A percentile compares a stretch with the other conserved stretches of the same genome.
These are phyloP conservation scores for Pogostemon cablin DNA, from an alignment of 257 asterid species.

Conservation along the genomic window DNA sequence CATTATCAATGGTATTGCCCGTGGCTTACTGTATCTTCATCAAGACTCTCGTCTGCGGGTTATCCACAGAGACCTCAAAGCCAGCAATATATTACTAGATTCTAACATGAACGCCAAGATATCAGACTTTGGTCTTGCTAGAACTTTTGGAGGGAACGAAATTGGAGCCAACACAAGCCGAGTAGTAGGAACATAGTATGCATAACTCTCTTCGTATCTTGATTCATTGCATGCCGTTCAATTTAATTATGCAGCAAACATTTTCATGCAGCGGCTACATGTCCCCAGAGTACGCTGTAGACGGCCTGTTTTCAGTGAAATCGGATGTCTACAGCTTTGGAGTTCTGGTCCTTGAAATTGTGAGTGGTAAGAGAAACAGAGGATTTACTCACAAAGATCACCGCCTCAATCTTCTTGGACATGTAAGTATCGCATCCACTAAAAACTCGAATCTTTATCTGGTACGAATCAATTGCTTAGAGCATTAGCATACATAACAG, in stretches of 20 bases:
- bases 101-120: neutral
- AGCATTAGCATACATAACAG: conserved; percentile 8
- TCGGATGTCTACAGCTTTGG: too few relatives aligned
- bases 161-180: neutral
- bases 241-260: neutral
- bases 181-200: neutral
- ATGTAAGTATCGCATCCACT: neutral
- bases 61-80: too few relatives aligned
- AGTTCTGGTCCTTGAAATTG: too few relatives aligned
- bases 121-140: conserved; percentile 1
- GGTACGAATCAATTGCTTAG: neutral
- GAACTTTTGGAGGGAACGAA: neutral
- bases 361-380: too few relatives aligned
- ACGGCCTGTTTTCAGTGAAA: neutral
- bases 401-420: conserved; percentile 1
- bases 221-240: neutral
- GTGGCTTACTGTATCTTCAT: neutral
- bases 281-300: too few relatives aligned
- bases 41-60: neutral
- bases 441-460: neutral
- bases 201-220: neutral
- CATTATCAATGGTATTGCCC: neutral
- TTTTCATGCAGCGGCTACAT: neutral
- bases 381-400: neutral
- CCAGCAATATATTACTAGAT: too few relatives aligned